Percentiles rank a stretch among this genome's conserved stretches.
phyloP scores from a whole-genome alignment of 2,329 filamentous ascomycete species.

The Botrytis porri region DNA sequence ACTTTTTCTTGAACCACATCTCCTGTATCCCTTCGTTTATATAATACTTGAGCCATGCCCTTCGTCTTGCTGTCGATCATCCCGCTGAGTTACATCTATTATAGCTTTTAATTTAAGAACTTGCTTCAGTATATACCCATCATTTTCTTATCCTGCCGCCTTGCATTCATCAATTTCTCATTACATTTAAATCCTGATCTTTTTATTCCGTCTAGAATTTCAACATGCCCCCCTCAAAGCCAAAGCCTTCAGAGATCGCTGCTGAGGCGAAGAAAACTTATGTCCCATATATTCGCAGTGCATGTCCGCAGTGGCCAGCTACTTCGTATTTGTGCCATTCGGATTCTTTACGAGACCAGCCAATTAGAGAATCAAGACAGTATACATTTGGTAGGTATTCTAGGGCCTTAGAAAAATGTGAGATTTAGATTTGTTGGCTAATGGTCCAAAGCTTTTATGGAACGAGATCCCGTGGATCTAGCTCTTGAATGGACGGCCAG shows the following conservation, averaged over 20 bases:
- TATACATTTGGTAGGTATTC: conserved; percentile 45
- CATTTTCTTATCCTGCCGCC: neutral
- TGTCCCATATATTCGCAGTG: conserved; percentile 60
- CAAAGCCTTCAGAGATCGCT: conserved; percentile 67
- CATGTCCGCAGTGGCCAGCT: conserved; percentile 54
- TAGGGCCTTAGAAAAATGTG: neutral
- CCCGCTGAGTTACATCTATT: neutral
- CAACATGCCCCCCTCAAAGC: conserved; percentile 56
- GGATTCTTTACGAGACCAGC: conserved; percentile 45
- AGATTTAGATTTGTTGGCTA: neutral
- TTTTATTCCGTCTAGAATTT: neutral
- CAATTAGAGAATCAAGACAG: conserved; percentile 30
- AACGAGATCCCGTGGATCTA: conserved; percentile 57
- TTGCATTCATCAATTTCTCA: neutral
- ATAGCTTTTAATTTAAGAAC: neutral
- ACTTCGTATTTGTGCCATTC: conserved; percentile 52
- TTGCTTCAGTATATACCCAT: neutral
- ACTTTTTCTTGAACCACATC: neutral
- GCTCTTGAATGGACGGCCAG: conserved; percentile 55
- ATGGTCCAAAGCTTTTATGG: conserved; percentile 44
- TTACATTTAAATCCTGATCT: neutral
- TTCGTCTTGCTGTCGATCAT: neutral
- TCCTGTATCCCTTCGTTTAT: neutral
- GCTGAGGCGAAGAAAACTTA: conserved; percentile 69
- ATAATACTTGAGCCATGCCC: conserved; percentile 6